Evolutionary conservation across 768 basidiomycete species (phyloP), one percentile per base, ranked within the genome.

Genomic region (Suillus hirtellus): DNA sequence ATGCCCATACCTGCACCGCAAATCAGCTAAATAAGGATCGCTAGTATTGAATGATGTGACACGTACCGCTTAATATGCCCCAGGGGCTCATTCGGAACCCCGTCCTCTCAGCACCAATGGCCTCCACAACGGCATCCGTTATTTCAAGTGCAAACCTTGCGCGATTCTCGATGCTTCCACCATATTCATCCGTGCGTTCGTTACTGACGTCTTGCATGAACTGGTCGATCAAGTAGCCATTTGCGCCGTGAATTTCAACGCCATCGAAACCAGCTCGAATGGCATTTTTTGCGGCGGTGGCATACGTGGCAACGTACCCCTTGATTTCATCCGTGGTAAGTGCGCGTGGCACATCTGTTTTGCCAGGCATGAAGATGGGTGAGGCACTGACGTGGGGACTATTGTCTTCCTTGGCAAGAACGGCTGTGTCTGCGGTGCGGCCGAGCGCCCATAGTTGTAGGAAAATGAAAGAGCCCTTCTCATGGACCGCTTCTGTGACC

Each of bases 81-180:
- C 84, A 89, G 4, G 86, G 88, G 63, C 84, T 84, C 40, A 90
- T 46, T 9, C 89, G 79, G 47, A 91, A 75, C 0, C 76, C 86
- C 1, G 83, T 79, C 19, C 79, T 79, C 27, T 84, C 80, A 34
- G 77, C 71, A 0, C 90, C 89, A 43, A 90, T 73, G 1, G 82
- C 81, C 0, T 78, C 70, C 4, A 74, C 76, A 1, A 89, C 75
- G 1, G 84, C 85, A 42, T 83, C 78, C 8, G 85, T 70, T 44
- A 89, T 76, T 63, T 87, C 85, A 7, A 88, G 73, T 0, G 73
- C 68, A 70, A 92, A 90, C 37, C 84, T 78, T 1, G 79, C 76
- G 5, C 91, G 78, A 62, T 82, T 84, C 70, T 88, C 84, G 34
- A 89, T 74, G 52, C 81, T 82, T 2, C 91, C 90, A 0, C 90